Percentiles rank a stretch among this genome's conserved stretches.
Conservation (phyloP, 1,284 basidiomycete species). For the Microbotryum saponariae region DNA sequence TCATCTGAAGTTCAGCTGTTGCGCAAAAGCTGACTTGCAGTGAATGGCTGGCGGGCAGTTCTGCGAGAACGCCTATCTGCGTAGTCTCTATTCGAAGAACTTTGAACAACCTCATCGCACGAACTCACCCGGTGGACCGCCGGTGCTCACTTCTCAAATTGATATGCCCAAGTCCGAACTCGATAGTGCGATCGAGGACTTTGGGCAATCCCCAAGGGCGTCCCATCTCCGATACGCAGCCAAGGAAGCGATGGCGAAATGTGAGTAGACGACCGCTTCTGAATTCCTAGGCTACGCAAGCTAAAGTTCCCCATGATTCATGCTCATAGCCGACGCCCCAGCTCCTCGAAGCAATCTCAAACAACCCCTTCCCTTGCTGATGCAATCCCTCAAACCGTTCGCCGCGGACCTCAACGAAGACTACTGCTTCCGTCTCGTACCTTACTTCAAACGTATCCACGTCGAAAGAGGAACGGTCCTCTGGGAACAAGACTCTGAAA, state of each 20-base stretch:
- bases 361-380: constrained; percentile 49
- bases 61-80: constrained; percentile 42
- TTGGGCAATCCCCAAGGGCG: constrained; percentile 37
- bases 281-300: constrained; percentile 2
- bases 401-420: constrained; percentile 44
- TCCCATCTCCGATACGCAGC: constrained; percentile 64
- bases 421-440: constrained; percentile 46
- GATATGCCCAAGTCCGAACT: constrained; percentile 38
- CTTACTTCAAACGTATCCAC: constrained; percentile 62
- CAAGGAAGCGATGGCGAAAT: constrained; percentile 42
- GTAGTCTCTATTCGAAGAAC: constrained; percentile 40
- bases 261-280: neutral
- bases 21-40: neutral
- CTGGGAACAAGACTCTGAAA: constrained; percentile 64
- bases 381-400: constrained; percentile 40
- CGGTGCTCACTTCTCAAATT: constrained; percentile 24
- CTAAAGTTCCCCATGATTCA: constrained; percentile 46
- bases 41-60: constrained; percentile 51
- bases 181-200: constrained; percentile 36
- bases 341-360: constrained; percentile 30
- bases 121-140: neutral
- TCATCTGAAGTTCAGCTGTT: neutral
- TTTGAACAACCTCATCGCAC: constrained; percentile 15
- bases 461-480: constrained; percentile 57
- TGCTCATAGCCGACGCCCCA: constrained; percentile 3